Base-by-base conservation (phyloP, 257 asterid species). In the Jacaranda copaia region DNA sequence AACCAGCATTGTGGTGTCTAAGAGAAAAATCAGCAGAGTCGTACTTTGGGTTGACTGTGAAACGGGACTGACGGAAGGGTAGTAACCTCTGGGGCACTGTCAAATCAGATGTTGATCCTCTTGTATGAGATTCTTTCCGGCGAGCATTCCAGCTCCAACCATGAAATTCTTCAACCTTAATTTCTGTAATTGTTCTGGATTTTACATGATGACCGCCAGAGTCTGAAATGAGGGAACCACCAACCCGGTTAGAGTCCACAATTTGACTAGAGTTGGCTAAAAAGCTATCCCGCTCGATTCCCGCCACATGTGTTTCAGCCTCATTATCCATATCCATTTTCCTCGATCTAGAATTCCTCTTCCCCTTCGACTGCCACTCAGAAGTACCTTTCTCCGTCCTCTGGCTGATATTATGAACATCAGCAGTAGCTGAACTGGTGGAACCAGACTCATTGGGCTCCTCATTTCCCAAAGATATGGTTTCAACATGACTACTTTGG, bases 351-450 rank as follows among this genome's bases (percentile, higher is more conserved):
- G 91, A 86, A 74, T 90, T 94, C 53, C 97, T 86, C 89, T 90
- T 95, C 71, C 99, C 92, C 82, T 95, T 93, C 40, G 77, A 75
- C 85, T 83, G 94, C 97, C 99, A 95, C 70, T 88, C 80, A 10
- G 97, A 87, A 70, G 97, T 79, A 55, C 87, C 88, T 78, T 87
- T 90, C 77, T 84, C 96, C 48, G 80, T 55, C 76, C 78, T 73
- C 66, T 53, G 82, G 85, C 69, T 80, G 46, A 82, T 74, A 66
- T 64, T 48, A 52, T 69, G 84, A 78, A 76, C 63, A 64, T 85
- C 89, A 15, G 80, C 86, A 73, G 88, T 76, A 73, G 86, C 91
- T 25, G 95, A 92, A 78, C 91, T 84, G 61, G 90, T 87, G 14
- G 95, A 88, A 73, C 88, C 91, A 16, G 94, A 86, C 73, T 89